Evolutionary conservation across 345 rosid species (phyloP), one percentile per base, ranked within the genome.

Genomic region (Physaria fendleri): DNA sequence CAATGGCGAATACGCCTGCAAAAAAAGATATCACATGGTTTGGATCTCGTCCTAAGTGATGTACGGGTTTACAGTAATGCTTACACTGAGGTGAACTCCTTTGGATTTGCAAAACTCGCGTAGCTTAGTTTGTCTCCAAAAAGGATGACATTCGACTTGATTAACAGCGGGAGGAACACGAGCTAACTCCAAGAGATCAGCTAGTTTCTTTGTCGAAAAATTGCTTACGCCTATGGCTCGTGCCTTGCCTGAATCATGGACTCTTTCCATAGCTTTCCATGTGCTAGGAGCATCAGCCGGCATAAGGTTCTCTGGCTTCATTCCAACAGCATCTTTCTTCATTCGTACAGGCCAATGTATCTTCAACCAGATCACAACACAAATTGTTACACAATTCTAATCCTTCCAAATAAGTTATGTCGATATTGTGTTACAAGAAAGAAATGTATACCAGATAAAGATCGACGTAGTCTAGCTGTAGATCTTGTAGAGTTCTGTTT

Each of bases 71-170:
- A n/a, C n/a, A n/a, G n/a, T n/a, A n/a, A n/a, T n/a, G n/a, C n/a
- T n/a, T n/a, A n/a, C n/a, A n/a, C 71, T 1, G 90, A 77, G 76
- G 70, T 87, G 95, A 61, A 90, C 82, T 39, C 84, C 87, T 74
- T 81, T 90, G 41, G 88, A 79, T 73, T 83, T 78, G 72, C 95
- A 90, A 62, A 87, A 78, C 22, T 71, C 82, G 5, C 42, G 79
- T 11, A 90, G 82, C 73, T 70, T 71, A 1, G 59, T 6, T 73
- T 85, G 93, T 62, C 77, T 83, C 97, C 95, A 90, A 0, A 80
- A 72, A 63, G 93, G 97, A 39, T 90, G 93, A 48, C 90, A 90
- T 29, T 87, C 95, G 46, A 90, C 95, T 69, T 90, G 97, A 73
- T 74, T 67, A 40, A 90, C 88, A 16, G 90, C 91, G 1, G 97